Conservation (phyloP, 2,329 filamentous ascomycete species). For the Cryoendolithus antarcticus region DNA sequence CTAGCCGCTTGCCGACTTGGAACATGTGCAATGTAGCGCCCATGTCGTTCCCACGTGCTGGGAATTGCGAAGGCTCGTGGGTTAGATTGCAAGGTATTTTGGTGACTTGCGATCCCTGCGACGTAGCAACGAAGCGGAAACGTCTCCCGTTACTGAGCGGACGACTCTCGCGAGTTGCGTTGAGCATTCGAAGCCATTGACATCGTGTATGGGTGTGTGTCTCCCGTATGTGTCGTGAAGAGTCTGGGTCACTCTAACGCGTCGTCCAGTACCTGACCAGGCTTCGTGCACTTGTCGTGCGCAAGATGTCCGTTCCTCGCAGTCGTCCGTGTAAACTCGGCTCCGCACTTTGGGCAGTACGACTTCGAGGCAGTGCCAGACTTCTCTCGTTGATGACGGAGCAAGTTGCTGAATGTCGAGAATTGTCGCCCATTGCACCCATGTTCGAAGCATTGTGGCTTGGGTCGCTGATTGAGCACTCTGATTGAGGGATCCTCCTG, state of each 20-base stretch:
- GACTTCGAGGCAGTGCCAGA: slow-evolving; percentile 83
- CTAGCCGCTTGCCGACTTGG: too few species aligned
- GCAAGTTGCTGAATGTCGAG: slow-evolving; percentile 88
- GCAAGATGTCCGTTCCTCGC: slow-evolving; percentile 76
- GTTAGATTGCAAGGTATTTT: too few species aligned
- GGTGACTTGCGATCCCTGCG: too few species aligned
- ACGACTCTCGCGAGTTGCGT: too few species aligned
- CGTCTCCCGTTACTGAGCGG: too few species aligned
- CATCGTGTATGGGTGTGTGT: too few species aligned
- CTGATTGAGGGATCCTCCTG: slow-evolving; percentile 17
- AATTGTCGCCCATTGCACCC: slow-evolving; percentile 93
- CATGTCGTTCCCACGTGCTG: too few species aligned
- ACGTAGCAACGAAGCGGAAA: too few species aligned
- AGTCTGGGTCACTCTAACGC: slow-evolving; percentile 8
- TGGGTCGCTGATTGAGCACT: slow-evolving; percentile 42
- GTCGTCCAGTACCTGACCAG: slow-evolving; percentile 38
- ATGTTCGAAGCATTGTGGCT: slow-evolving; percentile 94
- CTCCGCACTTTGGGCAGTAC: slow-evolving; percentile 79
- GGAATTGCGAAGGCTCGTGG: too few species aligned
- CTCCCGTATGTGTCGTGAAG: too few species aligned
- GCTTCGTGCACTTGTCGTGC: slow-evolving; percentile 82
- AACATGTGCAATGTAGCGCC: too few species aligned
- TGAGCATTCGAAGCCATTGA: too few species aligned
- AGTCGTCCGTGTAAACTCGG: slow-evolving; percentile 80
- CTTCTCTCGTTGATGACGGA: slow-evolving; percentile 88